Evolutionary conservation across 2,329 filamentous ascomycete genomes (phyloP).

Genomic region (Penicillium hordei): DNA sequence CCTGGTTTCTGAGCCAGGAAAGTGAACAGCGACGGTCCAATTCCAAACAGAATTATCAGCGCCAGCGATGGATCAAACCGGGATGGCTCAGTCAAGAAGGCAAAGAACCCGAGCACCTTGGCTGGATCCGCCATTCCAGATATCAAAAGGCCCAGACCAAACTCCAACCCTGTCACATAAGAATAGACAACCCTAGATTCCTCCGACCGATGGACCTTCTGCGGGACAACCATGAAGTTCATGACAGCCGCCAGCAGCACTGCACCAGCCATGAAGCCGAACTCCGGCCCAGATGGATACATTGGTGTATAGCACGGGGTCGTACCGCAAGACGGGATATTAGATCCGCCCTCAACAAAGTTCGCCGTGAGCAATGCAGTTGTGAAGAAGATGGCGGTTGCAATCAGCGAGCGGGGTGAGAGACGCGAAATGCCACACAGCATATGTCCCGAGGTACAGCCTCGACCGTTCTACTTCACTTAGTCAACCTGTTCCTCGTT

Average conservation of each 20-base stretch:
- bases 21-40: constrained; percentile 47
- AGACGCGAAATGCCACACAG: constrained; percentile 54
- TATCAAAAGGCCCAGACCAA: constrained; percentile 53
- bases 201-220: constrained; percentile 29
- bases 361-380: constrained; percentile 47
- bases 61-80: constrained; percentile 53
- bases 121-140: constrained; percentile 53
- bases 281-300: constrained; percentile 42
- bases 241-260: constrained; percentile 32
- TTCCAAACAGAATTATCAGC: constrained; percentile 51
- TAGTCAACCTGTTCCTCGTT: neutral
- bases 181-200: constrained; percentile 40
- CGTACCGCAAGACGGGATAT: constrained; percentile 42
- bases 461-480: constrained; percentile 44
- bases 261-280: constrained; percentile 37
- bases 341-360: constrained; percentile 33
- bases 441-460: constrained; percentile 58
- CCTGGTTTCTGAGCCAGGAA: constrained; percentile 34
- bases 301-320: constrained; percentile 49
- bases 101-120: constrained; percentile 54
- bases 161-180: constrained; percentile 51
- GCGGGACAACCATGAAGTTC: constrained; percentile 38
- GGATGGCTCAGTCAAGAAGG: constrained; percentile 42
- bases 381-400: constrained; percentile 48
- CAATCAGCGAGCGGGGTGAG: constrained; percentile 51